Conservation (phyloP, 768 basidiomycete genomes). For the Termitomyces sp. region DNA sequence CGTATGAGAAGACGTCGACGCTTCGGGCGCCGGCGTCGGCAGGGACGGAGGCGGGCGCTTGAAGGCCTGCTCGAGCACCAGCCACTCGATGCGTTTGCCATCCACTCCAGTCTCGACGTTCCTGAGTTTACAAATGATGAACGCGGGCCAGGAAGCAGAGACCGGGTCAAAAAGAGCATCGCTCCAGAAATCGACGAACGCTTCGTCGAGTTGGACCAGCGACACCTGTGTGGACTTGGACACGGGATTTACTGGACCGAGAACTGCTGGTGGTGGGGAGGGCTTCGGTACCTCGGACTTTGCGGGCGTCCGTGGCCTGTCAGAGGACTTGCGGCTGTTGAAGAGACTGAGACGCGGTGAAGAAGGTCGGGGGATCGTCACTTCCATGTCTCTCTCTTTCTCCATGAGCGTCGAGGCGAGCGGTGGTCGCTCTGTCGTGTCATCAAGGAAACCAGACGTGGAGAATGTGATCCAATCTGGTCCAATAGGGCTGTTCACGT, state of each 20-base stretch:
- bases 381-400: constrained; percentile 54
- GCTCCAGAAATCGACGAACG: constrained; percentile 80
- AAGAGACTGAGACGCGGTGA: constrained; percentile 24
- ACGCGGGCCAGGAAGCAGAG: constrained; percentile 58
- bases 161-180: constrained; percentile 71
- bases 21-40: constrained; percentile 5
- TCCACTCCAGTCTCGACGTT: constrained; percentile 21
- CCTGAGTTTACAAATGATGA: constrained; percentile 68
- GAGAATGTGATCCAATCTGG: constrained; percentile 71
- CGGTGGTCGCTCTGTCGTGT: constrained; percentile 29
- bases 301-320: constrained; percentile 14
- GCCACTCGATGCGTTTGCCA: constrained; percentile 49
- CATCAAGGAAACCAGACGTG: constrained; percentile 51
- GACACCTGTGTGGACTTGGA: constrained; percentile 39
- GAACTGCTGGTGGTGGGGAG: neutral
- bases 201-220: constrained; percentile 66
- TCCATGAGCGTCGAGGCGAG: constrained; percentile 56
- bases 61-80: constrained; percentile 64
- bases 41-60: constrained; percentile 28
- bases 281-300: constrained; percentile 17
- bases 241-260: constrained; percentile 17
- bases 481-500: constrained; percentile 18
- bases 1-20: constrained; percentile 7
- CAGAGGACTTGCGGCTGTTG: constrained; percentile 21
- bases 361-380: constrained; percentile 38